phyloP scores from a whole-genome alignment of 2,329 filamentous ascomycete species.

The Elsinoe arachidis region DNA sequence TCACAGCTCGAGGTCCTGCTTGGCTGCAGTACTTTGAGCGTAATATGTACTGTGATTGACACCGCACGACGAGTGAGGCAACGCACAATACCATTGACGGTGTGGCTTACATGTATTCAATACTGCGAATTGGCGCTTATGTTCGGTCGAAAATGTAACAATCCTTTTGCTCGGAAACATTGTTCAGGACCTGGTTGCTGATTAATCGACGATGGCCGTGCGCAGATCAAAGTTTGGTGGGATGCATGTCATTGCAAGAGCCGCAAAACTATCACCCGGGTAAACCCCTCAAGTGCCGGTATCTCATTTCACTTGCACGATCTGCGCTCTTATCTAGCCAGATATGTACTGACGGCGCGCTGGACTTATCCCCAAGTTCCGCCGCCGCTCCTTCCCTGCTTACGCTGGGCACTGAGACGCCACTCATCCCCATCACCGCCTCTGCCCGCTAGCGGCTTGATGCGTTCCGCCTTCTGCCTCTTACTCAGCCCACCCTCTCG shows the following conservation, averaged over 20 bases:
- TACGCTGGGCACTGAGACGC: slow-evolving; percentile 80
- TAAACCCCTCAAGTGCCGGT: too few species aligned
- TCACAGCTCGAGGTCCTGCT: not conserved
- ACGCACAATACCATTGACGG: too few species aligned
- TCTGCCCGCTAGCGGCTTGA: slow-evolving; percentile 90
- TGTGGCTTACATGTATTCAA: too few species aligned
- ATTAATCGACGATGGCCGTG: not conserved
- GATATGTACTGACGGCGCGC: not conserved
- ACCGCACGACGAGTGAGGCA: too few species aligned
- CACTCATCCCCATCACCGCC: slow-evolving; percentile 91
- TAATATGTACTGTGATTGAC: too few species aligned
- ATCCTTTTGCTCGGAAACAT: too few species aligned
- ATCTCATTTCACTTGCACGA: not conserved
- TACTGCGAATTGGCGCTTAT: too few species aligned
- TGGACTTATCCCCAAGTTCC: slow-evolving; percentile 75
- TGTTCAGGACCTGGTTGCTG: not conserved
- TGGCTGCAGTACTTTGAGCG: too few species aligned
- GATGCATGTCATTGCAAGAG: not conserved
- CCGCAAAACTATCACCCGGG: not conserved
- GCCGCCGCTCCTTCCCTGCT: slow-evolving; percentile 75
- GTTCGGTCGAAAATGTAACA: too few species aligned
- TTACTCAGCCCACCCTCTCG: slow-evolving; percentile 73
- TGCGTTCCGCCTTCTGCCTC: slow-evolving; percentile 86
- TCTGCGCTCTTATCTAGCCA: not conserved
- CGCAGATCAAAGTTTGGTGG: not conserved